Percentiles rank a stretch among this genome's conserved stretches.
Evolutionary conservation across 345 rosid genomes (phyloP).

Genomic region (Mallotus nudiflorus): DNA sequence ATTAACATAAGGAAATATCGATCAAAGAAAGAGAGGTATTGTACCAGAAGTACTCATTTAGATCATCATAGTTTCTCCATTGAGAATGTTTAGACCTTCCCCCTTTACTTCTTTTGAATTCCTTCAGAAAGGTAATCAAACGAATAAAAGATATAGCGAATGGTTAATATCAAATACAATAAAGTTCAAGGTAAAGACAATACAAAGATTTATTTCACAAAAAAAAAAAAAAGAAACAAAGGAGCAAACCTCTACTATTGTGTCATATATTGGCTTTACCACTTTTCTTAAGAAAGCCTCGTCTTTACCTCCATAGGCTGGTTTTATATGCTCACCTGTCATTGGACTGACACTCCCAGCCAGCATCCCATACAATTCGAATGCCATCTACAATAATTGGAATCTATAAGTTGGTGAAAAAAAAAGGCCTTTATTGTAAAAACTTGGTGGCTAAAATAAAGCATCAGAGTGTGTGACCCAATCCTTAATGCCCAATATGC

Average conservation of each 20-base stretch:
- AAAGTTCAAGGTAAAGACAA: not conserved
- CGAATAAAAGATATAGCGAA: not conserved
- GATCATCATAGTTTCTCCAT: slow-evolving; percentile 99
- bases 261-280: slow-evolving; percentile 58
- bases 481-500: not conserved
- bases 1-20: not conserved
- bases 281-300: slow-evolving; percentile 71
- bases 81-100: slow-evolving; percentile 97
- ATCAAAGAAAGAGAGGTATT: slow-evolving; percentile 3
- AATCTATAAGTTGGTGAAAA: slow-evolving; percentile 6
- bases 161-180: not conserved
- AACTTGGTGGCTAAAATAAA: not conserved
- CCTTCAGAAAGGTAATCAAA: slow-evolving; percentile 40
- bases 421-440: not conserved
- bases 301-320: slow-evolving; percentile 65
- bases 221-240: not conserved
- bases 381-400: slow-evolving; percentile 34
- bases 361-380: slow-evolving; percentile 55
- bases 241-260: slow-evolving; percentile 48
- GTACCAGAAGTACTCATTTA: slow-evolving; percentile 97
- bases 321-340: slow-evolving; percentile 66
- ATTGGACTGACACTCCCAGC: slow-evolving; percentile 66
- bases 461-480: not conserved
- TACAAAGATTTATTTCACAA: too few relatives aligned
- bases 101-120: slow-evolving; percentile 72